Evolutionary conservation across 2,329 filamentous ascomycete species (phyloP).

Genomic region (Claviceps africana): DNA sequence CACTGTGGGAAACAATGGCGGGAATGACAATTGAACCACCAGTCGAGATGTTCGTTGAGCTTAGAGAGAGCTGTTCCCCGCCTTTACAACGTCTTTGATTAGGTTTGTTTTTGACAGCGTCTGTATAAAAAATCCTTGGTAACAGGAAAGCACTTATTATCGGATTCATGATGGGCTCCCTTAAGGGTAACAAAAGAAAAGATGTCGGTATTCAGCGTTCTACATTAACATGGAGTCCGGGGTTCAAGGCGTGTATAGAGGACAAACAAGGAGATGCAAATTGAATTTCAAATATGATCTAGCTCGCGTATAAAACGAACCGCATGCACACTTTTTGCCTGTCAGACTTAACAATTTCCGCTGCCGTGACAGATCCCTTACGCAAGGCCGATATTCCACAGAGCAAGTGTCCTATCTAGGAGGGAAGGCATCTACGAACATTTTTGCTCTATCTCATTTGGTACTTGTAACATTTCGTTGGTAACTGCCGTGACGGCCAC

Average conservation of each 20-base stretch:
- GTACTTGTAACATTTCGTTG: not conserved
- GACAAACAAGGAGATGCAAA: not conserved
- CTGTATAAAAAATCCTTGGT: conserved; percentile 23
- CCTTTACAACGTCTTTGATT: conserved; percentile 49
- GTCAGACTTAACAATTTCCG: not conserved
- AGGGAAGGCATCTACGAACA: not conserved
- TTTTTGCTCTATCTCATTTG: not conserved
- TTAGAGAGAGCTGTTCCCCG: conserved; percentile 38
- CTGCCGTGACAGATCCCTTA: conserved; percentile 1
- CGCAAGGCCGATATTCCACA: not conserved
- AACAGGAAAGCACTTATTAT: conserved; percentile 27
- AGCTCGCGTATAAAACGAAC: not conserved
- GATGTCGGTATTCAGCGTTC: not conserved
- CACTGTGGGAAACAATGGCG: conserved; percentile 28
- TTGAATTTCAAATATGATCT: not conserved
- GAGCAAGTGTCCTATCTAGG: not conserved
- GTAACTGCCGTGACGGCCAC: not conserved
- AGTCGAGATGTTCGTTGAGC: conserved; percentile 47
- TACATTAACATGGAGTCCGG: not conserved
- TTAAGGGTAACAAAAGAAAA: not conserved
- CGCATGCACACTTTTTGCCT: not conserved
- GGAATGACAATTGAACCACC: conserved; percentile 63
- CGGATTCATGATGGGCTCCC: conserved; percentile 22
- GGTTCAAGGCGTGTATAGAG: not conserved
- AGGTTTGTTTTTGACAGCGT: conserved; percentile 21